These are phyloP conservation scores for Sclerotinia trifoliorum DNA, from an alignment of 2,329 filamentous ascomycete species.

Conservation along the genomic window DNA sequence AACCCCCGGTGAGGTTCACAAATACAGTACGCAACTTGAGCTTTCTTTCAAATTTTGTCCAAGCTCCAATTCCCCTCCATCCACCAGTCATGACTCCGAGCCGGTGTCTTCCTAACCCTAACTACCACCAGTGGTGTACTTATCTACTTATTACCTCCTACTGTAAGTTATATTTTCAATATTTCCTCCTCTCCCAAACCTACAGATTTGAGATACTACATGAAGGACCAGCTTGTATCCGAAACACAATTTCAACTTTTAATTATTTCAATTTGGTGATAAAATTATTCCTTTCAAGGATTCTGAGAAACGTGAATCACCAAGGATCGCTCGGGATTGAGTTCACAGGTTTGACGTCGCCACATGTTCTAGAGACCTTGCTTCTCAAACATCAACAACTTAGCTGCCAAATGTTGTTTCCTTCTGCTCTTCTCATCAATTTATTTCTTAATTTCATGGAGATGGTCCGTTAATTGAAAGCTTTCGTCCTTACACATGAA, in stretches of 20 bases:
- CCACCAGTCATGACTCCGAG: background rate
- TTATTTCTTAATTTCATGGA: constrained; percentile 4
- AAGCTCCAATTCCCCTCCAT: background rate
- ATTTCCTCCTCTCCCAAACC: background rate
- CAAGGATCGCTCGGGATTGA: constrained; percentile 6
- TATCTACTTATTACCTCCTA: background rate
- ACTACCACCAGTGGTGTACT: background rate
- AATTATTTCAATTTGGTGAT: background rate
- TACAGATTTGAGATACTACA: background rate
- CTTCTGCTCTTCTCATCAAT: background rate
- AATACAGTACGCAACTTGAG: background rate
- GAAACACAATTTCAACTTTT: background rate
- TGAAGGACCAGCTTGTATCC: background rate
- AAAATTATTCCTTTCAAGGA: background rate
- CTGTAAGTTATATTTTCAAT: background rate
- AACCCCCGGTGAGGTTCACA: background rate
- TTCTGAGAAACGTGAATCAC: background rate
- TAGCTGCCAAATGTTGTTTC: constrained; percentile 3
- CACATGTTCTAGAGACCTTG: constrained; percentile 10
- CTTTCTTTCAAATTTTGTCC: background rate
- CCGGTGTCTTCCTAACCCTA: background rate
- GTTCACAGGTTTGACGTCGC: constrained; percentile 8
- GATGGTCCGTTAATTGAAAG: constrained; percentile 8
- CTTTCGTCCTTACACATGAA: constrained; percentile 12
- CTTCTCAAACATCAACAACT: constrained; percentile 14